These are phyloP conservation scores for Cladophialophora yegresii DNA, from an alignment of 2,329 filamentous ascomycete species.

Conservation along the genomic window DNA sequence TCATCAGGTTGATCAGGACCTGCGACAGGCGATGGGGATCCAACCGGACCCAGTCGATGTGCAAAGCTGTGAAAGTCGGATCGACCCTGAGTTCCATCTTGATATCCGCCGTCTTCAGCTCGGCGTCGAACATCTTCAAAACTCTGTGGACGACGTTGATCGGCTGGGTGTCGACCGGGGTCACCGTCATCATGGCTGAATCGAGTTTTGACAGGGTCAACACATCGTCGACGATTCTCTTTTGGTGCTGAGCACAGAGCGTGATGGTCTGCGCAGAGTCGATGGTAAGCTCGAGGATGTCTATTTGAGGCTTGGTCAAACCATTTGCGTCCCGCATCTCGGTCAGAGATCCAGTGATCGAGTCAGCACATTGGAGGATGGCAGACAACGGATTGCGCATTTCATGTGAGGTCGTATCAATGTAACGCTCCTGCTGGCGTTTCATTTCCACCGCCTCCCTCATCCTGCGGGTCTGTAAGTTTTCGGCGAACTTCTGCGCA, in stretches of 20 bases:
- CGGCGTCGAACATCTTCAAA: slow-evolving; percentile 76
- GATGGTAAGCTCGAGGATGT: slow-evolving; percentile 57
- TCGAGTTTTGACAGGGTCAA: slow-evolving; percentile 75
- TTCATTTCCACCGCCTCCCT: slow-evolving; percentile 82
- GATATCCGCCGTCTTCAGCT: slow-evolving; percentile 70
- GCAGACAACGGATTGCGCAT: slow-evolving; percentile 61
- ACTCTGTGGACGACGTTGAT: slow-evolving; percentile 66
- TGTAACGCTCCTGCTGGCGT: slow-evolving; percentile 76
- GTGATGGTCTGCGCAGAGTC: slow-evolving; percentile 77
- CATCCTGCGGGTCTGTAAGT: slow-evolving; percentile 73
- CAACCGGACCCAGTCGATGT: slow-evolving; percentile 66
- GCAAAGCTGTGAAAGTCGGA: slow-evolving; percentile 59
- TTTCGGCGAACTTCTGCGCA: slow-evolving; percentile 80
- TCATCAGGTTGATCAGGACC: slow-evolving; percentile 76
- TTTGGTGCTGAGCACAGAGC: slow-evolving; percentile 77
- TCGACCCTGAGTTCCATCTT: slow-evolving; percentile 66
- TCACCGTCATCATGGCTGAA: slow-evolving; percentile 71
- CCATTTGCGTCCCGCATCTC: slow-evolving; percentile 47
- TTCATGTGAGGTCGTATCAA: slow-evolving; percentile 67
- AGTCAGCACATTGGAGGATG: slow-evolving; percentile 62
- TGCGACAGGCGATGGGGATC: slow-evolving; percentile 76
- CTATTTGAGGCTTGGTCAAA: slow-evolving; percentile 28
- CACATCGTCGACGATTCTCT: slow-evolving; percentile 75
- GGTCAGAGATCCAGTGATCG: slow-evolving; percentile 52
- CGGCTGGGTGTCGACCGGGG: slow-evolving; percentile 69